Base-by-base conservation (phyloP, 2,329 filamentous ascomycete species). In the Phaeosphaeria sp. region DNA sequence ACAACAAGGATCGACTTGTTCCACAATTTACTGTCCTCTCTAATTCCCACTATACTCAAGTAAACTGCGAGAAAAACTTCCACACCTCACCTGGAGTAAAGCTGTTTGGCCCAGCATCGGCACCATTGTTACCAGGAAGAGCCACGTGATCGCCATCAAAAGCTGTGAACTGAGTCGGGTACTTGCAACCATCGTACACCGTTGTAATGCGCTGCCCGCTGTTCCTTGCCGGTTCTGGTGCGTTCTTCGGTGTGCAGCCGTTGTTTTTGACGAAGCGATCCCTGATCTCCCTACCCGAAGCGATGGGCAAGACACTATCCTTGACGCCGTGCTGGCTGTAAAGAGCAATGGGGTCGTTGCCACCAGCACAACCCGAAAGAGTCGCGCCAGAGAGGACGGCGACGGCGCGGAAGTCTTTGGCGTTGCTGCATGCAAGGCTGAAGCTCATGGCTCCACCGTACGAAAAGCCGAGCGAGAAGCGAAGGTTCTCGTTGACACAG, bases 381-480 rank as follows among this genome's bases (percentile, higher is more conserved):
- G 49, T 55, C 1, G 56, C 67, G 17, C 66, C 67, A 36, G 65
- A 68, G 9, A 69, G 49, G 11, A 64, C 60, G 33, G 76, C 74
- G 18, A 82, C 74, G 43, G 78, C 80, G 33, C 77, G 74, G 67
- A 81, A 76, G 49, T 70, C 68, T 18, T 67, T 63, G 3, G 79
- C 73, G 17, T 76, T 75, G 2, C 79, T 74, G 62, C 80, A 82
- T 3, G 80, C 80, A 15, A 81, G 64, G 1, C 76, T 70, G 64
- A 73, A 79, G 3, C 72, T 74, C 78, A 82, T 82, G 46, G 77
- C 75, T 42, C 73, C 79, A 39, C 81, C 80, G 62, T 80, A 81
- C 58, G 77, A 79, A 67, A 79, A 82, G n/a, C 79, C 80, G 1
- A 78, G 79, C 23, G 78, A 72, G 66, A 81, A 83, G 54, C 78